These are phyloP conservation scores for Ogataea ramenticola DNA, from an alignment of 805 yeast genomes.

Conservation along the genomic window DNA sequence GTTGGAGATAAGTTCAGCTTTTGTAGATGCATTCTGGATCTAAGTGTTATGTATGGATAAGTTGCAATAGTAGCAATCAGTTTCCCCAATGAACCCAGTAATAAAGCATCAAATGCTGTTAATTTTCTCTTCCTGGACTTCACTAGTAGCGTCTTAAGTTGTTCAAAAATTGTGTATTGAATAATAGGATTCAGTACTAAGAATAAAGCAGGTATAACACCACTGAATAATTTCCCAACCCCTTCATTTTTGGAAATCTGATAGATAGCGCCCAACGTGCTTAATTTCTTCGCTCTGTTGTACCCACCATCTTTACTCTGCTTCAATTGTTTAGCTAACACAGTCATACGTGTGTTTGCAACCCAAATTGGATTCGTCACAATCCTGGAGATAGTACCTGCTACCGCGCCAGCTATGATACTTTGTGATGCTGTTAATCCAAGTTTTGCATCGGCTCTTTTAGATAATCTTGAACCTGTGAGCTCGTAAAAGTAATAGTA, in stretches of 20 bases:
- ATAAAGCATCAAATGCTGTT: conserved; percentile 70
- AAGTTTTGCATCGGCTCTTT: conserved; percentile 1
- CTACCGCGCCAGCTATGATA: conserved; percentile 72
- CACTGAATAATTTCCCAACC: conserved; percentile 64
- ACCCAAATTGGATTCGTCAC: conserved; percentile 92
- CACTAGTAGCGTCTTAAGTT: conserved; percentile 60
- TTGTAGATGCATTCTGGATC: conserved; percentile 79
- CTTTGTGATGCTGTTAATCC: conserved; percentile 59
- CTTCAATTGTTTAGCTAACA: conserved; percentile 23
- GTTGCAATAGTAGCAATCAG: conserved; percentile 83
- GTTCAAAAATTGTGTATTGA: conserved; percentile 89
- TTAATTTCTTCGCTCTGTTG: conserved; percentile 15
- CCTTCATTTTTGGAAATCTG: conserved; percentile 72
- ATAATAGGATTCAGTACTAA: conserved; percentile 84
- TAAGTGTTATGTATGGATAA: conserved; percentile 86
- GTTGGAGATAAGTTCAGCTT: conserved; percentile 18
- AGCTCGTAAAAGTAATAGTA: conserved; percentile 89
- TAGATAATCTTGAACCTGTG: conserved; percentile 27
- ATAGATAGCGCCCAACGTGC: conserved; percentile 49
- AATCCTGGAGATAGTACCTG: conserved; percentile 79
- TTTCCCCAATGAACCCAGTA: conserved; percentile 86
- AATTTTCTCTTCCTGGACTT: conserved; percentile 45
- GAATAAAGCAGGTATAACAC: conserved; percentile 81
- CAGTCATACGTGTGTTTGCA: conserved; percentile 85
- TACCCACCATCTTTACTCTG: background rate